Base-by-base conservation (phyloP, 345 rosid species). In the Populus euphratica region DNA sequence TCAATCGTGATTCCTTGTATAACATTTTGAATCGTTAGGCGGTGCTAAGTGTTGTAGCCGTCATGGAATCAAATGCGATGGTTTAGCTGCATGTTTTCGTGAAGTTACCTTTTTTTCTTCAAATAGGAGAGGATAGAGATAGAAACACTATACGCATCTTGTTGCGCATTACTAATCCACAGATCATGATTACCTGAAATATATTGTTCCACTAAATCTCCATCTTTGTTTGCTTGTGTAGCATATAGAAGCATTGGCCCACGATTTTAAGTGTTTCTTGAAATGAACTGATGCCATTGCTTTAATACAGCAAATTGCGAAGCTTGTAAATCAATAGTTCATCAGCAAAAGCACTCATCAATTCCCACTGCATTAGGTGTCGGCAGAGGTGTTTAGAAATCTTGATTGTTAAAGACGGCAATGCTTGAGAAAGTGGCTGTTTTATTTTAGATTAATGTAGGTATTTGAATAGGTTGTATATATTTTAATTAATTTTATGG, bases 1-100 rank as follows among this genome's bases (percentile, higher is more conserved):
- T 82, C 56, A 75, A 77, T 68, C 70, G 47, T 21, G 86, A 84
- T 52, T 49, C 85, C 75, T 35, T 73, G 70, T 74, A 71, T 25
- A 73, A 77, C 73, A 20, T 81, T 73, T 68, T 79, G 76, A 90
- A 81, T 83, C 73, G 47, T 76, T 75, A 83, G 79, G 36, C 23
- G 21, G 73, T 68, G 59, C 44, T 39, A 21, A 20, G 13, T 36
- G 27, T 44, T 49, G 63, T 35, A 68, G 76, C 74, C 43, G 67
- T 68, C 68, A 41, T 25, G 20, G n/a, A 33, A 35, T 61, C 67
- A 36, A 44, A 75, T 8, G 8, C 66, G 16, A 31, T n/a, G 23
- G 44, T 67, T 49, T 35, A n/a, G 5, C 63, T 56, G 27, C 63
- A 8, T 23, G 29, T 56, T 56, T 56, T 56, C 27, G 10, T n/a